Evolutionary conservation across 176 grass and related monocot genomes (phyloP).

Genomic region (Avena insularis): DNA sequence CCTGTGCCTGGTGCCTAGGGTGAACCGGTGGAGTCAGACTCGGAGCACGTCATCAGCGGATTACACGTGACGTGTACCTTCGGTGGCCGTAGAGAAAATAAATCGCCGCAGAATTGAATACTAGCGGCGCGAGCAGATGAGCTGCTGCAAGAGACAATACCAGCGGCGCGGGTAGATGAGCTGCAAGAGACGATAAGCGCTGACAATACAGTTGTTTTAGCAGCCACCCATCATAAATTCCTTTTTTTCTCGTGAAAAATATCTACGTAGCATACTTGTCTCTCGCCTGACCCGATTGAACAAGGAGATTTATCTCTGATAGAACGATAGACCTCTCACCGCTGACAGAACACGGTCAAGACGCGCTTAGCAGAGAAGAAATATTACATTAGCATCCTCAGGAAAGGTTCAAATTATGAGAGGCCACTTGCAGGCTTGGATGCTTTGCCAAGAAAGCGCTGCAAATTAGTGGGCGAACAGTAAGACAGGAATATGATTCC

Average conservation of each 20-base stretch:
- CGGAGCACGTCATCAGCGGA: background rate
- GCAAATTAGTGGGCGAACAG: constrained; percentile 25
- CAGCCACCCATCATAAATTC: background rate
- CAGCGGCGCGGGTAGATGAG: background rate
- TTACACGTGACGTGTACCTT: constrained; percentile 10
- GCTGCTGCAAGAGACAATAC: background rate
- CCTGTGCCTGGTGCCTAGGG: no score
- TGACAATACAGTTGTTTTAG: background rate
- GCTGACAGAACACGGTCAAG: background rate
- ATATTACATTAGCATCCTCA: background rate
- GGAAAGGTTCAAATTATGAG: constrained; percentile 15
- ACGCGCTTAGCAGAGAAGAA: background rate
- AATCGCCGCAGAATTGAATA: constrained; percentile 26
- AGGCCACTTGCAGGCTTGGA: constrained; percentile 26
- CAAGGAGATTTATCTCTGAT: background rate
- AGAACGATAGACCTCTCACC: background rate
- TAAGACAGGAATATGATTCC: constrained; percentile 40
- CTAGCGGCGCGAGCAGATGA: background rate
- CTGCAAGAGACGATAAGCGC: background rate
- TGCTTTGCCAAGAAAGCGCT: constrained; percentile 26
- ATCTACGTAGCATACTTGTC: background rate
- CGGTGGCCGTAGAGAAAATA: background rate
- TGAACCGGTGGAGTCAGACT: no score
- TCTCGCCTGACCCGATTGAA: background rate
- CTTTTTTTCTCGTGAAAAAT: background rate